These are phyloP conservation scores for Paspalum vaginatum DNA, from an alignment of 176 grass and related monocot species.

Conservation along the genomic window DNA sequence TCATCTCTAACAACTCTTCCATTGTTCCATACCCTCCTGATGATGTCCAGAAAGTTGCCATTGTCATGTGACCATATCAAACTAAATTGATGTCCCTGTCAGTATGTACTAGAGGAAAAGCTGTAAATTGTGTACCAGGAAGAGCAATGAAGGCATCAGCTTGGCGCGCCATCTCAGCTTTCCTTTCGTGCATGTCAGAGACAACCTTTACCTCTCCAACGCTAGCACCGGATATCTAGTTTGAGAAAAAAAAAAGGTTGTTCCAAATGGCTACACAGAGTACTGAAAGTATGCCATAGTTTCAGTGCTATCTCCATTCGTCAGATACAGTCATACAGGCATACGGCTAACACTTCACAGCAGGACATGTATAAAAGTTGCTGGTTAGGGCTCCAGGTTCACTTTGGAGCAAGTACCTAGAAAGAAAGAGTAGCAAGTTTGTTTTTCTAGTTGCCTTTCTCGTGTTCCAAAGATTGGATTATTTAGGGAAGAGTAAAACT, in stretches of 20 bases:
- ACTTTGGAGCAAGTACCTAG: neutral
- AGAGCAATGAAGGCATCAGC: conserved; percentile 92
- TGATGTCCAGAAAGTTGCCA: conserved; percentile 33
- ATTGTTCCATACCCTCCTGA: conserved; percentile 98
- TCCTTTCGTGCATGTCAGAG: conserved; percentile 90
- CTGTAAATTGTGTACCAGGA: conserved; percentile 60
- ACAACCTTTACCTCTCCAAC: conserved; percentile 81
- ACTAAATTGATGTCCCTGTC: neutral
- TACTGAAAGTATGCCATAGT: neutral
- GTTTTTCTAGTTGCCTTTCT: neutral
- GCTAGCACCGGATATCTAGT: conserved; percentile 89
- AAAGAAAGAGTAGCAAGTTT: neutral
- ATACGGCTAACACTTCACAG: neutral
- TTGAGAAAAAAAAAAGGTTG: neutral
- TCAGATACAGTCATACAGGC: neutral
- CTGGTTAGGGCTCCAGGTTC: neutral
- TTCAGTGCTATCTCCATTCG: neutral
- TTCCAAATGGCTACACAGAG: conserved; percentile 6
- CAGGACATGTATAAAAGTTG: neutral
- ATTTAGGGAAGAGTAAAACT: too few species aligned
- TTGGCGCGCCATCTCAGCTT: conserved; percentile 93
- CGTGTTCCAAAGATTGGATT: neutral
- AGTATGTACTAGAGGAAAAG: neutral
- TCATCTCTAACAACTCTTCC: conserved; percentile 99
- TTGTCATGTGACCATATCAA: conserved; percentile 11